A percentile compares a stretch with the other conserved stretches of the same genome.
phyloP scores from a whole-genome alignment of 2,329 filamentous ascomycete genomes.

The Diaporthe destruens region DNA sequence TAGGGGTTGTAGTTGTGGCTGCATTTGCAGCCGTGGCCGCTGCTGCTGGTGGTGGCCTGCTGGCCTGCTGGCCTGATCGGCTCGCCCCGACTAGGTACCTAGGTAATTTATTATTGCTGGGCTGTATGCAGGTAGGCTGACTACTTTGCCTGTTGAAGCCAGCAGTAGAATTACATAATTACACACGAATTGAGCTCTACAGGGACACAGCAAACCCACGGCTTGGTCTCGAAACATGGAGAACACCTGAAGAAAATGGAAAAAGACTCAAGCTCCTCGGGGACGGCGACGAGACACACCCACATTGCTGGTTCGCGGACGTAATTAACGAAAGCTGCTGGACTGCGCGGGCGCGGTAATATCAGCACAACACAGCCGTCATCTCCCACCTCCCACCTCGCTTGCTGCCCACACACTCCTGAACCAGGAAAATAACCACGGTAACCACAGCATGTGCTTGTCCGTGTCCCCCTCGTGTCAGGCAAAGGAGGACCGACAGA shows the following conservation, averaged over 20 bases:
- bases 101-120: background rate
- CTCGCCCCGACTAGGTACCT: background rate
- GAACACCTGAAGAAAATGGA: background rate
- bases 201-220: background rate
- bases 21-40: constrained; percentile 16
- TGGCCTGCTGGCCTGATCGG: constrained; percentile 11
- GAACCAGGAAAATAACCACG: background rate
- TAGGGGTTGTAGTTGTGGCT: constrained; percentile 17
- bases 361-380: constrained; percentile 28
- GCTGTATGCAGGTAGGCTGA: background rate
- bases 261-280: constrained; percentile 13
- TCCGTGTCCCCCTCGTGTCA: constrained; percentile 6
- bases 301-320: constrained; percentile 21
- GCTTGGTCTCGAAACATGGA: constrained; percentile 8
- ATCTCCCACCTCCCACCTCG: constrained; percentile 31
- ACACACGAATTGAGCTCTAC: background rate
- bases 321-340: constrained; percentile 26
- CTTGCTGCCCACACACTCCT: constrained; percentile 12
- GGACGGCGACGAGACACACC: constrained; percentile 22
- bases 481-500: background rate
- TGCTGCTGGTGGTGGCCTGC: background rate
- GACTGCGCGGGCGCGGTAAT: constrained; percentile 11
- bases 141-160: background rate
- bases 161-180: background rate
- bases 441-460: background rate